Conservation (phyloP, 768 basidiomycete genomes). For the Psilocybe azurescens region DNA sequence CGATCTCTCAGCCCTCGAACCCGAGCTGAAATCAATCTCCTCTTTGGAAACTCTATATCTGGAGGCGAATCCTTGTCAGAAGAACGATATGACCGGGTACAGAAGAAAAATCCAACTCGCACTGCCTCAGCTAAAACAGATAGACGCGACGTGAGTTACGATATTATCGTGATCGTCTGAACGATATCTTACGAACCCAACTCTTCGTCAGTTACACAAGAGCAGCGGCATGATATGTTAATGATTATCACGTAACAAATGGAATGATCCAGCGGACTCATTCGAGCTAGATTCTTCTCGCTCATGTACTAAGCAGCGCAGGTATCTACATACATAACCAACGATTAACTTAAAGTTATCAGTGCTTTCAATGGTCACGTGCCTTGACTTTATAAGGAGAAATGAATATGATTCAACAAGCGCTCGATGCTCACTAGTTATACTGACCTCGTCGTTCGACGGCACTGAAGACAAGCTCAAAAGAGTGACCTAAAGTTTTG, state of each 20-base stretch:
- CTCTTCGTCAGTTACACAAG: conserved; percentile 20
- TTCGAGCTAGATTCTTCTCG: too few relatives aligned
- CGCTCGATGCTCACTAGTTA: too few relatives aligned
- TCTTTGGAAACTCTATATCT: conserved; percentile 90
- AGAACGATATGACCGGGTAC: conserved; percentile 75
- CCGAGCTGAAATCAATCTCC: conserved; percentile 62
- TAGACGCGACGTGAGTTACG: conserved; percentile 89
- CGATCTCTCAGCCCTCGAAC: conserved; percentile 68
- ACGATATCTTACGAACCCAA: not conserved
- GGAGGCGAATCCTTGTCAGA: conserved; percentile 94
- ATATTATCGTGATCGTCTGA: not conserved
- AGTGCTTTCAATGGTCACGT: too few relatives aligned
- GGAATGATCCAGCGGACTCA: not conserved
- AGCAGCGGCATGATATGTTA: conserved; percentile 12
- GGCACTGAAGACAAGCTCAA: too few relatives aligned
- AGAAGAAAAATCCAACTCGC: conserved; percentile 88
- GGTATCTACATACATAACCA: too few relatives aligned
- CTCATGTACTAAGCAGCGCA: too few relatives aligned
- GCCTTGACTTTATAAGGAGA: too few relatives aligned
- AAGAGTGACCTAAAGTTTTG: too few relatives aligned
- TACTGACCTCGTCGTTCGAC: too few relatives aligned
- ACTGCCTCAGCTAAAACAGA: conserved; percentile 88
- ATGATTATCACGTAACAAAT: not conserved
- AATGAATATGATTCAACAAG: too few relatives aligned
- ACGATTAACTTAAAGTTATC: too few relatives aligned